Evolutionary conservation across 2,329 filamentous ascomycete species (phyloP).

Genomic region (Trichoderma arundinaceum): DNA sequence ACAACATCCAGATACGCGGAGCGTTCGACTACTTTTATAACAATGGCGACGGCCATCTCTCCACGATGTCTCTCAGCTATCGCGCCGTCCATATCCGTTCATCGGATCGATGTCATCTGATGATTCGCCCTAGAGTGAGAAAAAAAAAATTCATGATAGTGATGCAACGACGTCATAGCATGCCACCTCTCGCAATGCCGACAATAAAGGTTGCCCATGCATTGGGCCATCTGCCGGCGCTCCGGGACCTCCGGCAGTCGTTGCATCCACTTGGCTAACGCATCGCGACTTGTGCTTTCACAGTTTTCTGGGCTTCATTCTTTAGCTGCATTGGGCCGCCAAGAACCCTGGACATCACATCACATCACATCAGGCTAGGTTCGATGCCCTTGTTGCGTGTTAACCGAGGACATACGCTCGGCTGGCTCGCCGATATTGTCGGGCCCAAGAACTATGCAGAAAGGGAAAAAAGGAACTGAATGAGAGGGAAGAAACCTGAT

Average conservation of each 20-base stretch:
- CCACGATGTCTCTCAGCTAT: slow-evolving; percentile 5
- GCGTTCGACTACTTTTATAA: slow-evolving; percentile 17
- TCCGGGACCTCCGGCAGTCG: slow-evolving; percentile 26
- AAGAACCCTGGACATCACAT: not conserved
- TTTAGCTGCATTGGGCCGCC: slow-evolving; percentile 13
- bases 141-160: slow-evolving; percentile 9
- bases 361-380: not conserved
- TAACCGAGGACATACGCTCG: slow-evolving; percentile 14
- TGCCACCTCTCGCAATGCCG: slow-evolving; percentile 21
- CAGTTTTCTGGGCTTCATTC: not conserved
- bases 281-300: not conserved
- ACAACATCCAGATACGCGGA: slow-evolving; percentile 19
- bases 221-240: slow-evolving; percentile 30
- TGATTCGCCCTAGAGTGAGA: slow-evolving; percentile 6
- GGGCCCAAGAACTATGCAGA: not conserved
- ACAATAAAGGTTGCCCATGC: not conserved
- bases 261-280: slow-evolving; percentile 13
- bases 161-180: slow-evolving; percentile 27
- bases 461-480: not conserved
- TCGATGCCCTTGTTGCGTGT: not conserved
- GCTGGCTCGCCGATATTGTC: slow-evolving; percentile 2
- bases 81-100: slow-evolving; percentile 6
- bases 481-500: not conserved
- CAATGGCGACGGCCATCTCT: not conserved
- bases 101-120: slow-evolving; percentile 28